Conservation (phyloP, 2,329 filamentous ascomycete species). For the Verticillium klebahnii region DNA sequence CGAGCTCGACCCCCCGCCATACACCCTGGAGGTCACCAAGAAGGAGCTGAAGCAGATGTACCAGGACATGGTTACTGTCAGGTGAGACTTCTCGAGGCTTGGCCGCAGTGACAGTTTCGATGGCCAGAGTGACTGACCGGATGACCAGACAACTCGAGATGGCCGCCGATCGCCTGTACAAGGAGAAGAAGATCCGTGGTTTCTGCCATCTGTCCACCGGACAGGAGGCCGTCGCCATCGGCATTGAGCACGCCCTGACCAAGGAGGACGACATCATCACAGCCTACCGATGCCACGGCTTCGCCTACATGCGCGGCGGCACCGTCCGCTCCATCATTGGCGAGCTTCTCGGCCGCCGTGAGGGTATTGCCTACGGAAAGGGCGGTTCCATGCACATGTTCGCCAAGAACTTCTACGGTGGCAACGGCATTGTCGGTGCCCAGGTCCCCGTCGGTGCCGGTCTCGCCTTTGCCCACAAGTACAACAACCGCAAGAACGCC, state of each 20-base stretch:
- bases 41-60: conserved; percentile 99
- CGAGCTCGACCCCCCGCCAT: conserved; percentile 92
- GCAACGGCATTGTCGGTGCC: conserved; percentile 97
- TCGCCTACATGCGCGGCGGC: conserved; percentile 92
- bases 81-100: conserved; percentile 55
- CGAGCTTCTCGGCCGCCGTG: conserved; percentile 88
- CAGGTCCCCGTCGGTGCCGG: conserved; percentile 97
- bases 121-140: conserved; percentile 6
- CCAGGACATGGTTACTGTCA: conserved; percentile 90
- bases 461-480: conserved; percentile 95
- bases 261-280: conserved; percentile 94
- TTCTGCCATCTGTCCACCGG: conserved; percentile 99
- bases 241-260: conserved; percentile 93
- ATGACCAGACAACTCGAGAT: conserved; percentile 90
- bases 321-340: conserved; percentile 90
- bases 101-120: background rate
- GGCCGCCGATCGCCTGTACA: conserved; percentile 98
- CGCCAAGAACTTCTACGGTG: conserved; percentile 93
- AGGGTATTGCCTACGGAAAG: conserved; percentile 98
- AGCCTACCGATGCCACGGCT: conserved; percentile 98
- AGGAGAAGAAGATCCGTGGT: conserved; percentile 99
- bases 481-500: conserved; percentile 80
- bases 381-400: conserved; percentile 99
- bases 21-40: conserved; percentile 92
- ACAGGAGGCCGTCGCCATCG: conserved; percentile 94